These are phyloP conservation scores for Eucommia ulmoides DNA, from an alignment of 257 asterid species.

Conservation along the genomic window DNA sequence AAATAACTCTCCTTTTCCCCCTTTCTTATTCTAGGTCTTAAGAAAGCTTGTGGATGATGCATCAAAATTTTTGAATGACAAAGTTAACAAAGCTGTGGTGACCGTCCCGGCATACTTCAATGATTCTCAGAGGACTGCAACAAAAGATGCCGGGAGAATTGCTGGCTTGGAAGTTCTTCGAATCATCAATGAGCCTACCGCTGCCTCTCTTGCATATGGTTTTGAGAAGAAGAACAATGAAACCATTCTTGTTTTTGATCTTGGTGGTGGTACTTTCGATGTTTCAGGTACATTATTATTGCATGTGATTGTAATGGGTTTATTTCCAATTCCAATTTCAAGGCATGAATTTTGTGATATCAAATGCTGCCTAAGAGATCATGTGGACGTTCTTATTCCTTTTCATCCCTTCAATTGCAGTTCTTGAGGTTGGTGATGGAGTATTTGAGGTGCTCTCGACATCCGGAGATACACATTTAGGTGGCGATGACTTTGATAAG, in stretches of 20 bases:
- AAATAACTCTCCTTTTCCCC: too few species aligned
- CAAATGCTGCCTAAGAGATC: too few species aligned
- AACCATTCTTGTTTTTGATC: conserved; percentile 80
- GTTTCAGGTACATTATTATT: conserved; percentile 90
- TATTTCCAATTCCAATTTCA: too few species aligned
- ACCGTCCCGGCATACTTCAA: conserved; percentile 92
- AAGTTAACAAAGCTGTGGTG: conserved; percentile 91
- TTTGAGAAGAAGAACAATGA: conserved; percentile 78
- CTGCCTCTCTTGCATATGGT: conserved; percentile 89
- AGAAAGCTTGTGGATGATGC: conserved; percentile 97
- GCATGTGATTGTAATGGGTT: too few species aligned
- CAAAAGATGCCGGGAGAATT: conserved; percentile 90
- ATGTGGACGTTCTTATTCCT: too few species aligned
- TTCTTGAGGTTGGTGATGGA: conserved; percentile 96
- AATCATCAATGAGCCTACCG: conserved; percentile 84
- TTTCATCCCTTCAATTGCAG: conserved; percentile 37
- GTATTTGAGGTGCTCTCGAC: conserved; percentile 94
- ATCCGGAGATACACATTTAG: conserved; percentile 95
- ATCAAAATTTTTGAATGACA: conserved; percentile 76
- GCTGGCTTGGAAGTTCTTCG: conserved; percentile 90
- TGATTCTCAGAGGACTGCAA: conserved; percentile 90
- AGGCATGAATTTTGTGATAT: too few species aligned
- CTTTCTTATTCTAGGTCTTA: conserved; percentile 51
- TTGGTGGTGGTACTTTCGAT: conserved; percentile 92
- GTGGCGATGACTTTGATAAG: conserved; percentile 97